phyloP scores from a whole-genome alignment of 2,329 filamentous ascomycete genomes.

The Epichloe sylvatica region DNA sequence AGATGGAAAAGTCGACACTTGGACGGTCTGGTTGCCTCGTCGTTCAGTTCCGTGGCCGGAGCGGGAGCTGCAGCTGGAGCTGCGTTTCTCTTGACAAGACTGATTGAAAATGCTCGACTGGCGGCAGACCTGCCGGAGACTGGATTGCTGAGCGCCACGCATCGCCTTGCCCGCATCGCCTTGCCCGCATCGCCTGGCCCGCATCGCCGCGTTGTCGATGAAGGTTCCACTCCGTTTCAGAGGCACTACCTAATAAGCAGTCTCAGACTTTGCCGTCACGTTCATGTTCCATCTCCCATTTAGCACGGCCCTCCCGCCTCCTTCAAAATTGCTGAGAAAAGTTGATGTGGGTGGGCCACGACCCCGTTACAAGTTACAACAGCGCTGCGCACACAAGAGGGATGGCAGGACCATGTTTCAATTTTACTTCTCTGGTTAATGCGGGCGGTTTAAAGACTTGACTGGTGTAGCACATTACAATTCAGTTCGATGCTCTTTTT shows the following conservation, averaged over 20 bases:
- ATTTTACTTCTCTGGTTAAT: background rate
- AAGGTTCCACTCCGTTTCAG: constrained; percentile 1
- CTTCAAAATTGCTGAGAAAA: background rate
- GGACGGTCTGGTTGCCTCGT: too few relatives aligned
- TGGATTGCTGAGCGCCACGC: background rate
- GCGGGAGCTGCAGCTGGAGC: background rate
- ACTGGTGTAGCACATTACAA: background rate
- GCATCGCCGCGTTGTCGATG: background rate
- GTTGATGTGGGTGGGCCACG: background rate
- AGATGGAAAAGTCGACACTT: too few relatives aligned
- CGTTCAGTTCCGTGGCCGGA: background rate
- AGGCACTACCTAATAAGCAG: background rate
- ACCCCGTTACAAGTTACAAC: background rate
- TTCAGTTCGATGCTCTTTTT: background rate
- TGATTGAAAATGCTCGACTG: background rate
- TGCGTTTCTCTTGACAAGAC: background rate
- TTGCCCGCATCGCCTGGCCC: too few relatives aligned
- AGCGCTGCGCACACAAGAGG: background rate
- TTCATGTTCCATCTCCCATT: background rate
- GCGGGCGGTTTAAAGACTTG: background rate
- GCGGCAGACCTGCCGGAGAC: background rate
- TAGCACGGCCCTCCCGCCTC: constrained; percentile 2
- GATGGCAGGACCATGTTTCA: background rate
- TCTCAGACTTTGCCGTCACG: constrained; percentile 2
- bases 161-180: too few relatives aligned